These are phyloP conservation scores for button mushroom (Agaricus bisporus) DNA, from an alignment of 768 basidiomycete genomes.

Conservation along the genomic window DNA sequence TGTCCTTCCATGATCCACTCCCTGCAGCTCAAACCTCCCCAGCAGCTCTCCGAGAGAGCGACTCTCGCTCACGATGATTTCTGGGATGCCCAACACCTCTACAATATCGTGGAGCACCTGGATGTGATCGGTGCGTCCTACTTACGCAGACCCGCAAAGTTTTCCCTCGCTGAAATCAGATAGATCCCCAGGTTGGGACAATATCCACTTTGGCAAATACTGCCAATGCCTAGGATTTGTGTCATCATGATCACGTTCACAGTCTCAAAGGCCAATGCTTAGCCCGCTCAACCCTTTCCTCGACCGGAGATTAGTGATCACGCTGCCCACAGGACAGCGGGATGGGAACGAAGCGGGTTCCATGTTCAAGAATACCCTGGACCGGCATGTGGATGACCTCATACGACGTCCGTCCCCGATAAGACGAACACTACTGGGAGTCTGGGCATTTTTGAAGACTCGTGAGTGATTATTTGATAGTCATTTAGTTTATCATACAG, in stretches of 20 bases:
- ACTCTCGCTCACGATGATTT: neutral
- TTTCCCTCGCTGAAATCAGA: slow-evolving; percentile 1
- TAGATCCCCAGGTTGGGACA: slow-evolving; percentile 71
- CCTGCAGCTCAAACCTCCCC: neutral
- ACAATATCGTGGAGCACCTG: slow-evolving; percentile 79
- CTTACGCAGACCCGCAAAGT: neutral
- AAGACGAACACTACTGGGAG: slow-evolving; percentile 55
- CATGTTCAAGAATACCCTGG: slow-evolving; percentile 42
- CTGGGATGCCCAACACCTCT: slow-evolving; percentile 46
- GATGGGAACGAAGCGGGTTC: slow-evolving; percentile 24
- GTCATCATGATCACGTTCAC: neutral
- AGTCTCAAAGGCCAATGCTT: neutral
- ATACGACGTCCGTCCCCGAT: slow-evolving; percentile 55
- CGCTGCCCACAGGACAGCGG: slow-evolving; percentile 34
- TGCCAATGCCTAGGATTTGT: slow-evolving; percentile 49
- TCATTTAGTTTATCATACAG: neutral
- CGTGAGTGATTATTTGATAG: slow-evolving; percentile 37
- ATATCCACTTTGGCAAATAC: slow-evolving; percentile 74
- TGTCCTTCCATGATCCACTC: neutral
- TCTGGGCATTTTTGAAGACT: slow-evolving; percentile 83
- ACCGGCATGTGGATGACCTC: slow-evolving; percentile 75
- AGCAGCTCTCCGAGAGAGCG: neutral
- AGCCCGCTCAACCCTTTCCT: slow-evolving; percentile 70
- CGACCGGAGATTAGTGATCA: slow-evolving; percentile 62
- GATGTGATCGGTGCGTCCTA: slow-evolving; percentile 64